Percentiles rank a stretch among this genome's conserved stretches.
These are phyloP conservation scores for Musa balbisiana DNA, from an alignment of 202 grass and related monocot genomes.

Conservation along the genomic window DNA sequence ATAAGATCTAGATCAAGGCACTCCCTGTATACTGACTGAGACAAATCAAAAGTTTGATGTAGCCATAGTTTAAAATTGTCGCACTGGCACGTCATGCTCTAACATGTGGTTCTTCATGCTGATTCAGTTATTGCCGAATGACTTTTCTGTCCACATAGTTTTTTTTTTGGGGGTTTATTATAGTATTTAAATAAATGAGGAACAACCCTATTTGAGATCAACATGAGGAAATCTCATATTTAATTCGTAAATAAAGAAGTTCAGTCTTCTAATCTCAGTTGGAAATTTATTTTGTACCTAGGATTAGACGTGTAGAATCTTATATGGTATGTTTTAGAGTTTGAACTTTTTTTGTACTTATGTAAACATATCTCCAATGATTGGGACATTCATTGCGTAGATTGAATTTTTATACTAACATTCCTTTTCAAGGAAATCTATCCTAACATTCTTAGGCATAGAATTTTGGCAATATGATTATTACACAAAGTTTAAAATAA, in stretches of 20 bases:
- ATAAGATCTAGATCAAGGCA: neutral
- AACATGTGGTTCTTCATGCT: neutral
- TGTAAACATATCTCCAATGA: neutral
- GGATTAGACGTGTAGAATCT: neutral
- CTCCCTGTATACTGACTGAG: no score
- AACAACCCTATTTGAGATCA: neutral
- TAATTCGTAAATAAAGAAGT: neutral
- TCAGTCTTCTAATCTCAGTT: neutral
- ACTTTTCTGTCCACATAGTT: neutral
- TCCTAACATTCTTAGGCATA: neutral
- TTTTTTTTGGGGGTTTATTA: neutral
- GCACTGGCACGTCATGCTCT: no score
- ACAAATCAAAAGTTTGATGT: no score
- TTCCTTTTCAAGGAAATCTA: neutral
- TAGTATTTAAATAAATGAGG: neutral
- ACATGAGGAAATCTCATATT: neutral
- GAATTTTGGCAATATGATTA: no score
- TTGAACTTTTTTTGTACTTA: neutral
- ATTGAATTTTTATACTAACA: neutral
- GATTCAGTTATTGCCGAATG: neutral
- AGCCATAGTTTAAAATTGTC: no score
- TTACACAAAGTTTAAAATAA: no score
- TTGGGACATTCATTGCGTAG: neutral
- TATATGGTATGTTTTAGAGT: neutral
- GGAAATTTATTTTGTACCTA: neutral